Percentiles rank a stretch among this genome's conserved stretches.
Conservation (phyloP, 306 rosid genomes). For the Dryas drummondii region DNA sequence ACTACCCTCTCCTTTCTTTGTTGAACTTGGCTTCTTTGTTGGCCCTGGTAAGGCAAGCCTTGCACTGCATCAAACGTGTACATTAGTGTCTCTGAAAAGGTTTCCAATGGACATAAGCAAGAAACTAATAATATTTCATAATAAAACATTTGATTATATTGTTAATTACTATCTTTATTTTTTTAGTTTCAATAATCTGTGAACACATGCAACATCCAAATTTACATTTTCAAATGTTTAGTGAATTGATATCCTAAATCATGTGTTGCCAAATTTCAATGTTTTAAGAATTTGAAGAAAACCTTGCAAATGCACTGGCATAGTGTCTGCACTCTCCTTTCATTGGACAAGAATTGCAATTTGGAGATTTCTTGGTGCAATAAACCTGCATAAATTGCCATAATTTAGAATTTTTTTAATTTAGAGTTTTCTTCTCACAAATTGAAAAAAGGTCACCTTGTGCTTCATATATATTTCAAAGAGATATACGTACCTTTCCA, state of each 20-base stretch:
- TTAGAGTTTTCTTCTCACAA: neutral
- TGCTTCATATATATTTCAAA: neutral
- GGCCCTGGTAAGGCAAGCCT: conserved; percentile 41
- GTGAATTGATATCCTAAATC: neutral
- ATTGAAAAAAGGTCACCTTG: neutral
- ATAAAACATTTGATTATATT: neutral
- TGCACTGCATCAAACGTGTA: conserved; percentile 34
- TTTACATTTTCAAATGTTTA: neutral
- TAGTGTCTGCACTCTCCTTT: conserved; percentile 49
- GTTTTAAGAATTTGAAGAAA: neutral
- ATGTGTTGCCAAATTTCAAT: neutral
- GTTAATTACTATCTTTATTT: neutral
- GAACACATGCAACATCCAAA: neutral
- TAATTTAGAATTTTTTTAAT: too few relatives aligned
- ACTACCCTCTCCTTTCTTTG: neutral
- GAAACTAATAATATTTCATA: neutral
- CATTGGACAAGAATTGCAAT: conserved; percentile 76
- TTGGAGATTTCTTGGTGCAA: conserved; percentile 62
- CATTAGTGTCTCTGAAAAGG: neutral
- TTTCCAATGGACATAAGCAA: neutral
- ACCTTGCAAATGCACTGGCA: conserved; percentile 62
- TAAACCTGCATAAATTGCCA: conserved; percentile 40
- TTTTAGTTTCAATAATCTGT: neutral
- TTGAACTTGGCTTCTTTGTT: neutral
- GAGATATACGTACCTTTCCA: conserved; percentile 58